Evolutionary conservation across 169 alveolate genomes (phyloP), one percentile per base, ranked within the genome.

Genomic region (Cystoisospora suis): DNA sequence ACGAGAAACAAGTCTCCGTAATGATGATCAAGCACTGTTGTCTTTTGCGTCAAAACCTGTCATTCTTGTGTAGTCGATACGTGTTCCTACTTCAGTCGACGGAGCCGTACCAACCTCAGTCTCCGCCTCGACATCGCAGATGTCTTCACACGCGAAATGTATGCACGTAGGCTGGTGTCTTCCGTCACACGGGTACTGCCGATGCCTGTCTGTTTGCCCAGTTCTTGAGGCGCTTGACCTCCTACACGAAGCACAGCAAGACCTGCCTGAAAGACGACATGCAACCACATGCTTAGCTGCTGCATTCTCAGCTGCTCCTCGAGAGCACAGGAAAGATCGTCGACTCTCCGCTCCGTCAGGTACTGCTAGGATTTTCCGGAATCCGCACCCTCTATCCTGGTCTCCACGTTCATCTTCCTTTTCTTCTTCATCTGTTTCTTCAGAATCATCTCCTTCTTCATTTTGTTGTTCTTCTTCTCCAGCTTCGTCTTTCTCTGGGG

Each of bases 201-300:
- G n/a, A n/a, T n/a, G n/a, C n/a, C n/a, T n/a, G n/a, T n/a, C n/a
- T n/a, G n/a, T n/a, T n/a, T n/a, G n/a, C n/a, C n/a, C n/a, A n/a
- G n/a, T 23, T 1, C 6, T 65, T 1, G 44, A 65, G n/a, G 77
- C 44, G 42, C 12, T 65, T 20, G 36, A 1, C 2, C n/a, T 65
- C 45, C 77, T 65, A 1, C 77, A 17, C 3, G 77, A 65, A 44
- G 77, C 77, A 5, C 6, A 7, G 42, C 45, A 65, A 1, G 77
- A 65, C n/a, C 77, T 65, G 42, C 77, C 77, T 3, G 77, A 65
- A 44, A 65, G 77, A n/a, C 9, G 77, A 20, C 77, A n/a, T n/a
- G 77, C 77, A n/a, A n/a, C 34, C 42, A 20, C 77, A 0, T 65
- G 77, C 42, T 44, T 65, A 20, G 77, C 77, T 20, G 1, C 77